These are phyloP conservation scores for Lichtheimia ornata DNA, from an alignment of 371 early-diverging fungal species.

Conservation along the genomic window DNA sequence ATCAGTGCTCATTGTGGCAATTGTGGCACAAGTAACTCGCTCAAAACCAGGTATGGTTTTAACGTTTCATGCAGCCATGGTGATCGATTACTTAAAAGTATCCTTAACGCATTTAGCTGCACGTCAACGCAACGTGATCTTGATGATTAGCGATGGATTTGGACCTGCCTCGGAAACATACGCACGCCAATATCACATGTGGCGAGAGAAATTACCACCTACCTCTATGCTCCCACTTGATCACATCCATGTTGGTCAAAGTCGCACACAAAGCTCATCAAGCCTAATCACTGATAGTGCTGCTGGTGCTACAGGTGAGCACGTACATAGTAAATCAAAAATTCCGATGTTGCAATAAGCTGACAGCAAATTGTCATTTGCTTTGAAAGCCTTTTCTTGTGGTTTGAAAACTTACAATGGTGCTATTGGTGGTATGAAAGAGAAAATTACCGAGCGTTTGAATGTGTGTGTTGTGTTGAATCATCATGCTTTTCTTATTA, in stretches of 20 bases:
- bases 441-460: background rate
- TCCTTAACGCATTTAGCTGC: background rate
- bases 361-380: no score
- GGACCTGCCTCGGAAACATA: constrained; percentile 92
- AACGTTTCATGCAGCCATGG: no score
- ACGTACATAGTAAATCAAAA: no score
- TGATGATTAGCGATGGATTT: constrained; percentile 93
- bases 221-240: constrained; percentile 71
- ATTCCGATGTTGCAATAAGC: no score
- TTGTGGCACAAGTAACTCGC: no score
- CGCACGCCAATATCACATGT: constrained; percentile 77
- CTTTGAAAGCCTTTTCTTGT: constrained; percentile 73
- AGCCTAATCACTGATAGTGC: constrained; percentile 93
- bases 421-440: constrained; percentile 70
- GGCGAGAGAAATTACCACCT: constrained; percentile 47
- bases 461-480: background rate
- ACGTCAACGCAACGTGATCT: constrained; percentile 70
- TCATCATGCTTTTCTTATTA: background rate
- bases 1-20: no score
- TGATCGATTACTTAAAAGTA: no score
- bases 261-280: constrained; percentile 80
- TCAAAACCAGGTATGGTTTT: no score
- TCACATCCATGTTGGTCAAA: constrained; percentile 82
- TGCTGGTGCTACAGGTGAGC: constrained; percentile 83
- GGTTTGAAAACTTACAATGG: constrained; percentile 87